Evolutionary conservation across 2,329 filamentous ascomycete genomes (phyloP), one percentile per base, ranked within the genome.

Genomic region (Pseudodiploospora longispora): DNA sequence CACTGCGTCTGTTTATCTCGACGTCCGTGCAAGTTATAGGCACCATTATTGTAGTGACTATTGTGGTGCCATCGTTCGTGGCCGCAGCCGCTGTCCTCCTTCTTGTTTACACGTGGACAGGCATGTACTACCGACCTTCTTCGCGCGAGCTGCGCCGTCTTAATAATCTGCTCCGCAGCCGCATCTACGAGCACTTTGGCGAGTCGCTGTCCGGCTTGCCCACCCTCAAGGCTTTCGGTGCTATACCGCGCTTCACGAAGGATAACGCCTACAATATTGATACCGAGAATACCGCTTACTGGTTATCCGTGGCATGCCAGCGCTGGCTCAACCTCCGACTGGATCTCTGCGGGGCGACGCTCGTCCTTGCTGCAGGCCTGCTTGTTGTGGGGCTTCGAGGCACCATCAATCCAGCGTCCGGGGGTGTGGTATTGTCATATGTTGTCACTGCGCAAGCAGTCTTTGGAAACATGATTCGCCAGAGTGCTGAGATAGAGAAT

Each of bases 181-280:
- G 88, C 1, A 69, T 95, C 6, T 95, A 93, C 64, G 88, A 95
- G 63, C 88, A 95, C 55, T 95, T 95, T 53, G 87, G 88, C 51
- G 89, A 95, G 67, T 94, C 89, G 0, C 67, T 95, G 27, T 85
- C 82, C 40, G 89, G 89, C 29, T 87, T 95, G 57, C 88, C 87
- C 2, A 95, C 89, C 0, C 95, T 95, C 53, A 82, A 88, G 57
- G 89, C 89, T 2, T 95, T 95, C 56, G 86, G 88, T 36, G 88
- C 93, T 54, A 85, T 93, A 59, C 75, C 83, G 41, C 80, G 88
- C 31, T 95, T 95, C 63, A 83, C 93, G 50, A 75, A 87, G 27
- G 88, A 95, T 58, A 95, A 95, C 55, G 73, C 94, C 47, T 65
- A 70, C 38, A 80, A 82, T 50, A 87, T 95, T 62, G 91, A 95